Percentiles rank a stretch among this genome's conserved stretches.
Conservation (phyloP, 2,329 filamentous ascomycete genomes). For the Botrytis tulipae region DNA sequence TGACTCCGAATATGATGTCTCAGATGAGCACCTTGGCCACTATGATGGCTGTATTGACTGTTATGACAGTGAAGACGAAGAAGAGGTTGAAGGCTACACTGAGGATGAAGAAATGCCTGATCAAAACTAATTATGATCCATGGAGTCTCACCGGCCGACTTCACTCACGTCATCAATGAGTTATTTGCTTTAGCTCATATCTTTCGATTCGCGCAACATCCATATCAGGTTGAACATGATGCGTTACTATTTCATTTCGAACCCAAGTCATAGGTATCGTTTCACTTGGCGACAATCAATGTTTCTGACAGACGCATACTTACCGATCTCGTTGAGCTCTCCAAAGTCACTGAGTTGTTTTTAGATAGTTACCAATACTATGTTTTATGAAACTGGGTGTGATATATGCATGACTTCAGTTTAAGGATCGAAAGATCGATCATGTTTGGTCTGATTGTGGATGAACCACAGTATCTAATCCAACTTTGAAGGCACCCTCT, state of each 20-base stretch:
- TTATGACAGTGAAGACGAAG: not conserved
- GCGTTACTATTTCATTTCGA: not conserved
- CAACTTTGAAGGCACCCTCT: not conserved
- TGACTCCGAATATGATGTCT: not conserved
- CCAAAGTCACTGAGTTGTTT: not conserved
- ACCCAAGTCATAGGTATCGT: not conserved
- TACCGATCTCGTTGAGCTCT: not conserved
- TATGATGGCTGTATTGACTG: not conserved
- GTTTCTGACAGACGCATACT: not conserved
- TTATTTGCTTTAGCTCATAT: not conserved
- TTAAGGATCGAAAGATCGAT: too few species aligned
- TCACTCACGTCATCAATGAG: not conserved
- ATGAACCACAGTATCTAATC: not conserved
- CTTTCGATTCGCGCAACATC: not conserved
- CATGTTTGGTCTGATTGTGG: too few species aligned
- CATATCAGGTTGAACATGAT: not conserved
- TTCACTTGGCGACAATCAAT: not conserved
- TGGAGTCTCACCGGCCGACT: too few species aligned
- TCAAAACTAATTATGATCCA: too few species aligned
- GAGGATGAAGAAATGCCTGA: too few species aligned
- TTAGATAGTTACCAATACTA: not conserved
- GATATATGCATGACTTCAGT: not conserved
- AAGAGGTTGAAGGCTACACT: too few species aligned
- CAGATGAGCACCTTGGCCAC: not conserved
- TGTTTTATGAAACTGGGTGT: not conserved